Evolutionary conservation across 768 basidiomycete species (phyloP), one percentile per base, ranked within the genome.

Genomic region (Suillus alpinus): DNA sequence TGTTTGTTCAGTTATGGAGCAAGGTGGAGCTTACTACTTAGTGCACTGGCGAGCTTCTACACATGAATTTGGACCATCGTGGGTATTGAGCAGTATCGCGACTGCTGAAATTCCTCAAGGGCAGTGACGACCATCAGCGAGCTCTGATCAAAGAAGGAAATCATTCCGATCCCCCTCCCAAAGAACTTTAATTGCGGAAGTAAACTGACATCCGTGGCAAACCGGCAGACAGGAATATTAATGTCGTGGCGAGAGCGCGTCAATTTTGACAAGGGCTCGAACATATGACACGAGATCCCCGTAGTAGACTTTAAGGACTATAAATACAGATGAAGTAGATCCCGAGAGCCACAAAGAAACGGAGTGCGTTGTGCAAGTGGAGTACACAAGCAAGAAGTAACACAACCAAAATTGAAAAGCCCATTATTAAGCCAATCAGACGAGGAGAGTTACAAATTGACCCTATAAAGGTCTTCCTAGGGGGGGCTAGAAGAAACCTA

Each of bases 131-230:
- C 52, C 37, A 55, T 55, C 53, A 55, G 16, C 10, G 26, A 29
- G 23, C 26, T 37, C 9, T 16, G 51, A 53, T 18, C 20, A 10
- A 26, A 36, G 23, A 39, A 55, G 53, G 10, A 29, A 26, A 12
- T 55, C 34, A 4, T 41, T 56, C 56, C 65, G 62, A 67, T 66
- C 58, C 41, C 57, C 62, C 55, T 60, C 56, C 34, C 31, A 14
- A 40, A 55, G 53, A 55, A 55, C 36, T 55, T 55, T 55, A 55
- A 55, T 55, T 39, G 53, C 53, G 53, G 23, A 23, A 53, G 23
- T 18, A 20, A 37, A 53, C 41, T 6, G n/a, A n/a, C 43, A 44
- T 44, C 20, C 13, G 44, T 44, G 44, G 20, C 44, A 23, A 10
- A 20, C 44, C 26, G 26, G 26, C 6, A 46, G 46, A 26, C 23